Base-by-base conservation (phyloP, 768 basidiomycete species). In the Hysterangium stoloniferum region DNA sequence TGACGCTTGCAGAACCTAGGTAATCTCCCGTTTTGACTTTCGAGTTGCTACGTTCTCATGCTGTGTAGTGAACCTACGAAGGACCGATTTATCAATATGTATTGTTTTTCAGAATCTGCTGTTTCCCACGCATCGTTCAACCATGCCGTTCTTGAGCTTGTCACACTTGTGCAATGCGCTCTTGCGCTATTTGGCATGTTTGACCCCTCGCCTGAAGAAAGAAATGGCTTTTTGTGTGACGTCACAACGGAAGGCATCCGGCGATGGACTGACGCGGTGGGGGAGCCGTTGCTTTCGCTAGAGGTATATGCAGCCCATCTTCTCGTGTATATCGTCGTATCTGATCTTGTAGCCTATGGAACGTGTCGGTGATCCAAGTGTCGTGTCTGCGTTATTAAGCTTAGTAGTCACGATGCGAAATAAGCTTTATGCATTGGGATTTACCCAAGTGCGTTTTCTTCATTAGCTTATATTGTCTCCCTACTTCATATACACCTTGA, bases 1-100 rank as follows among this genome's bases (percentile, higher is more conserved):
- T 92, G 43, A 84, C 84, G 13, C 77, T 92, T 28, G 80, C 88
- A 56, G 80, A 86, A 56, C 82, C 87, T 8, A 81, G 78, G 83
- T 79, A 55, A 45, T 68, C 61, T 6, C 40, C 29, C 20, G 6
- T 27, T 38, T 36, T 22, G 8, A n/a, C 52, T 15, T 28, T 33
- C 49, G 44, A 48, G 29, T 52, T 41, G 19, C 25, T 38, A 41
- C 27, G 22, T 13, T 24, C 22, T 44, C 25, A 28, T 32, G 41
- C 44, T 45, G 17, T 28, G 55, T 54, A 89, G 85, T 55, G 85
- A 91, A 54, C 72, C 84, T 0, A 87, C 87, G 1, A 86, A 86
- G 59, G 84, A 86, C 52, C 80, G 86, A 35, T 91, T 91, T 68
- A 74, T 80, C 33, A 76, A 78, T 28, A 76, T 78, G 32, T 91